Evolutionary conservation across 495 filamentous ascomycete species (phyloP).

Genomic region (Xylaria telfairii): DNA sequence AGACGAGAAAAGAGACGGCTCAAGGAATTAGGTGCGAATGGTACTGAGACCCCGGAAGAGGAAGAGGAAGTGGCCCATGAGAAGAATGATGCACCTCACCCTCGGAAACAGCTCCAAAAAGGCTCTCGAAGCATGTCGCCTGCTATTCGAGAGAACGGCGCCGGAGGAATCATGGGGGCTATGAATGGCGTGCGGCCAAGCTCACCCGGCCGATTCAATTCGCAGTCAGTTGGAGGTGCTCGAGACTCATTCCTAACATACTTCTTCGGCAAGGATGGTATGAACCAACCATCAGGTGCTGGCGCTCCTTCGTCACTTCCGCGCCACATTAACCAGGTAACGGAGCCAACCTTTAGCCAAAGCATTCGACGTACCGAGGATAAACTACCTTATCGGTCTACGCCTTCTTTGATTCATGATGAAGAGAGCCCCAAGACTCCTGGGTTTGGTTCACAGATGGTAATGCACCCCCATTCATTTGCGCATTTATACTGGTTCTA

Average conservation of each 20-base stretch:
- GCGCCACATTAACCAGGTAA: conserved; percentile 73
- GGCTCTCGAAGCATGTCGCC: conserved; percentile 79
- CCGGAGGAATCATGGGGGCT: conserved; percentile 66
- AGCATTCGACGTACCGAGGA: conserved; percentile 81
- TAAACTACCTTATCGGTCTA: conserved; percentile 49
- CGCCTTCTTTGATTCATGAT: conserved; percentile 39
- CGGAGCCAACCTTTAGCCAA: conserved; percentile 82
- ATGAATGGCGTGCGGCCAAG: conserved; percentile 70
- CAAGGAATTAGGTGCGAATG: conserved; percentile 84
- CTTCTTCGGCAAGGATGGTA: conserved; percentile 95
- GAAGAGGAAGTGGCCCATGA: conserved; percentile 72
- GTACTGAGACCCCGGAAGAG: conserved; percentile 71
- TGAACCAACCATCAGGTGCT: conserved; percentile 51
- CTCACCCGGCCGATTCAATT: conserved; percentile 67
- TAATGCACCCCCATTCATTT: conserved; percentile 25
- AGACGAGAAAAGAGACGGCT: conserved; percentile 81
- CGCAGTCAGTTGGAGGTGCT: conserved; percentile 51
- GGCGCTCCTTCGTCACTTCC: conserved; percentile 48
- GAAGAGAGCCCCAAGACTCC: conserved; percentile 46
- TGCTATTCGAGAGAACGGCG: conserved; percentile 66
- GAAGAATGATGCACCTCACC: conserved; percentile 55
- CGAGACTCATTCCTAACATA: conserved; percentile 96
- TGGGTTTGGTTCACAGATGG: conserved; percentile 41
- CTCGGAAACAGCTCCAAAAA: conserved; percentile 58
- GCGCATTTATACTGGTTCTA: conserved; percentile 31